phyloP scores from a whole-genome alignment of 768 basidiomycete species.

The Rhodotorula graminis region DNA sequence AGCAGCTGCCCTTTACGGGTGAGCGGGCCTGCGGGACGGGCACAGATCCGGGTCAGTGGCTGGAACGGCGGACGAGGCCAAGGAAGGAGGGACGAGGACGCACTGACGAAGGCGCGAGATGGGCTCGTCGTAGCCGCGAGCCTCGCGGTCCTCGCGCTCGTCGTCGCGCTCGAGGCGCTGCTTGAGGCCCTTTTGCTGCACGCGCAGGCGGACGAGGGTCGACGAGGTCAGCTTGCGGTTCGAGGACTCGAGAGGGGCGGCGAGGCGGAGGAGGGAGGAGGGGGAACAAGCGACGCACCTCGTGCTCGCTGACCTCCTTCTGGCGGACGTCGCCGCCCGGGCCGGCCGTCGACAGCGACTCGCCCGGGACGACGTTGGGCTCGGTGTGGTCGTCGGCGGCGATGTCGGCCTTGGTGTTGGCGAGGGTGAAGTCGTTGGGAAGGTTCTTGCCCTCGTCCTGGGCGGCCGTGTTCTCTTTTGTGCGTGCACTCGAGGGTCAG shows the following conservation, averaged over 20 bases:
- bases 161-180: slow-evolving; percentile 28
- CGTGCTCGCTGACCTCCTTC: slow-evolving; percentile 11
- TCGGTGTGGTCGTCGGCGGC: slow-evolving; percentile 14
- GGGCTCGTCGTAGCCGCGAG: slow-evolving; percentile 16
- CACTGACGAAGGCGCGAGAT: not conserved
- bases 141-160: slow-evolving; percentile 24
- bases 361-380: slow-evolving; percentile 16
- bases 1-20: no score
- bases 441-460: slow-evolving; percentile 10
- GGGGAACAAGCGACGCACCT: not conserved
- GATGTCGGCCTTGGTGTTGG: not conserved
- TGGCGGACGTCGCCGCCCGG: slow-evolving; percentile 14
- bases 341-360: slow-evolving; percentile 16
- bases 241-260: no score
- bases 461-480: slow-evolving; percentile 3
- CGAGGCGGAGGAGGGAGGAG: no score
- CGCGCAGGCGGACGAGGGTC: no score
- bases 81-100: no score
- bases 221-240: not conserved
- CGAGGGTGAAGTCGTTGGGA: slow-evolving; percentile 7
- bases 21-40: not conserved
- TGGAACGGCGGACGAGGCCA: no score
- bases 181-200: slow-evolving; percentile 9
- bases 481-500: not conserved
- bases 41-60: no score